Evolutionary conservation across 768 basidiomycete species (phyloP), one percentile per base, ranked within the genome.

Genomic region (Boletales sp.): DNA sequence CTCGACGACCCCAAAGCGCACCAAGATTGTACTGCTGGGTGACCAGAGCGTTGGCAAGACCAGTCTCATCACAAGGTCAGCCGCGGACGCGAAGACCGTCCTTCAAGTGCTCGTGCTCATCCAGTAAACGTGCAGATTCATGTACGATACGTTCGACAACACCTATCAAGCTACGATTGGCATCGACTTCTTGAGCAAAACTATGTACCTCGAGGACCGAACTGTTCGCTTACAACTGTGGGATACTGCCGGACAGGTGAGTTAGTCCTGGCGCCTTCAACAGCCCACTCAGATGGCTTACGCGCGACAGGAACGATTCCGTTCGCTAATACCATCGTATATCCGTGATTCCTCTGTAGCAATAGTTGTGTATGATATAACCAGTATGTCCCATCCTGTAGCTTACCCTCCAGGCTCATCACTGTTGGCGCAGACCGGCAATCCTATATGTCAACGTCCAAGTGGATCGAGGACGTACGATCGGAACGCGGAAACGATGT

Each of bases 91-190:
- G n/a, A 39, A 45, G 47, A 18, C 31, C 39, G 24, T 39, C 40
- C 34, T 15, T 14, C 35, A 18, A 37, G 15, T 39, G 4, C 47
- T 53, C 41, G 43, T 35, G 12, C 50, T 48, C 46, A 58, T 27
- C 32, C 41, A n/a, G 14, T n/a, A 14, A 40, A 17, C 19, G 15
- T 24, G 31, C 58, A 94, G 91, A 72, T 90, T 90, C 68, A 94
- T 98, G 97, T 99, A 99, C 69, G 97, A 99, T 72, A 98, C 97
- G 1, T 99, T 99, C 70, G 97, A 99, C 77, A 98, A 98, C 70
- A 98, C 95, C 39, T 99, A 99, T 69, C 91, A 93, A 67, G 93
- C 93, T 17, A 95, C 93, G 10, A 95, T 95, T 65, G 93, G 95
- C 50, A 99, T 99, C 71, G 97, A 99, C 74, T 99, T 99, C 69